Percentiles rank a stretch among this genome's conserved stretches.
These are phyloP conservation scores for Mycena capillaripes DNA, from an alignment of 768 basidiomycete genomes.

Conservation along the genomic window DNA sequence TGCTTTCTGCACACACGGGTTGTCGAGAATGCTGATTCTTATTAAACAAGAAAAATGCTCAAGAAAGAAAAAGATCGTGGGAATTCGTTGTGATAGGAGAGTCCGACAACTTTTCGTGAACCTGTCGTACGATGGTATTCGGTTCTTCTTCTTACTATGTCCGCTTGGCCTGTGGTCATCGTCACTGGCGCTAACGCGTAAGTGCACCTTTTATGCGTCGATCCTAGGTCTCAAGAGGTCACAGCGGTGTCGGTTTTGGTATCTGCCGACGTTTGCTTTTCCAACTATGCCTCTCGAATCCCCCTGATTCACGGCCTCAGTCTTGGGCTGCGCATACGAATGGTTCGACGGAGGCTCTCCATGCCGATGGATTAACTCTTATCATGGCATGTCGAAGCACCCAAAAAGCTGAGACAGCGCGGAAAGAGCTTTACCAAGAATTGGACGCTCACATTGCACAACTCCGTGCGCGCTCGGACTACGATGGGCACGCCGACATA, in stretches of 20 bases:
- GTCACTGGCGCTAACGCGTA: constrained; percentile 83
- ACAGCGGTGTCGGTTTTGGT: constrained; percentile 87
- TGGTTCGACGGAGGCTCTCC: constrained; percentile 24
- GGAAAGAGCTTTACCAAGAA: constrained; percentile 62
- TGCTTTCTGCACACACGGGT: too few species aligned
- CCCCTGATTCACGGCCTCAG: constrained; percentile 66
- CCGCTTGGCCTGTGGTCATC: constrained; percentile 63
- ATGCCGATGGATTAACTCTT: constrained; percentile 72
- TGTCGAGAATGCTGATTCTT: too few species aligned
- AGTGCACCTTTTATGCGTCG: constrained; percentile 33
- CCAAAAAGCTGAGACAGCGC: constrained; percentile 74
- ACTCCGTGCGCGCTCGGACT: constrained; percentile 50
- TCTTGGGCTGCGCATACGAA: constrained; percentile 47
- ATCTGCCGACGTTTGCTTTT: constrained; percentile 84
- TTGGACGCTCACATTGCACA: constrained; percentile 68
- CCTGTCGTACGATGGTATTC: constrained; percentile 27
- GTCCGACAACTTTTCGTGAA: neutral
- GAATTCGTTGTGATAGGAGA: too few species aligned
- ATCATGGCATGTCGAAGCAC: constrained; percentile 85
- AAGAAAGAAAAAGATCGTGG: too few species aligned
- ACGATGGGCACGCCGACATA: constrained; percentile 66
- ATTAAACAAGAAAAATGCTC: too few species aligned
- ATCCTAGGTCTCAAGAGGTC: constrained; percentile 17
- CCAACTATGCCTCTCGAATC: constrained; percentile 68
- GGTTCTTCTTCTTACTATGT: constrained; percentile 41